Percentiles rank a stretch among this genome's conserved stretches.
phyloP scores from a whole-genome alignment of 257 asterid species.

The Ajuga chamaepitys region DNA sequence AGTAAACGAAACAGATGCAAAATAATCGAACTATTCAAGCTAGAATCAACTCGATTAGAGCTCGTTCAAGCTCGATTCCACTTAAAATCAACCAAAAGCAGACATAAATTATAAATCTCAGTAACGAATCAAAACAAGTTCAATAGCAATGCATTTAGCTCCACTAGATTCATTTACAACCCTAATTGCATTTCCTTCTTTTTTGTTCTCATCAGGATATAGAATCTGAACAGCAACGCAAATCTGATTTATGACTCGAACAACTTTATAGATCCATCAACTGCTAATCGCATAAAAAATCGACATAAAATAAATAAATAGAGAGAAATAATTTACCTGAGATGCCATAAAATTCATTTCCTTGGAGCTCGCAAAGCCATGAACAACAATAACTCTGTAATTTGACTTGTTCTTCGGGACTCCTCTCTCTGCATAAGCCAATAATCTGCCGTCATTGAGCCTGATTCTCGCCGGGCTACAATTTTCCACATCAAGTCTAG shows the following conservation, averaged over 20 bases:
- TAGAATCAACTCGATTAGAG: not conserved
- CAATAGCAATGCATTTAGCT: too few species aligned
- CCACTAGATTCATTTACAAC: not conserved
- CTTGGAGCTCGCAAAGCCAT: slow-evolving; percentile 89
- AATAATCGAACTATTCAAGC: too few species aligned
- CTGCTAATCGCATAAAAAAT: not conserved
- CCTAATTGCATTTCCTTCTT: not conserved
- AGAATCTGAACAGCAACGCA: not conserved
- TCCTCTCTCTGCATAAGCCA: slow-evolving; percentile 85
- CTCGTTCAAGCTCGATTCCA: not conserved
- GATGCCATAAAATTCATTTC: slow-evolving; percentile 83
- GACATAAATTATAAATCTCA: not conserved
- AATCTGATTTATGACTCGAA: not conserved
- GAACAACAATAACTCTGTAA: slow-evolving; percentile 60
- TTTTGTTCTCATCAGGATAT: not conserved
- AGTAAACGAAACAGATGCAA: too few species aligned
- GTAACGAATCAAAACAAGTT: not conserved
- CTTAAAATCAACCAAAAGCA: not conserved
- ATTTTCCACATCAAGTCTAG: slow-evolving; percentile 14
- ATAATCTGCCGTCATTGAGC: slow-evolving; percentile 76
- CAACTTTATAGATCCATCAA: not conserved
- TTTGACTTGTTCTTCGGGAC: slow-evolving; percentile 58
- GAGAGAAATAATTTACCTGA: slow-evolving; percentile 34
- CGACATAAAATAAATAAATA: not conserved
- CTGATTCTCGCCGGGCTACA: slow-evolving; percentile 36